These are phyloP conservation scores for Pinus taeda DNA, from an alignment of 75 land plant species.

Conservation along the genomic window DNA sequence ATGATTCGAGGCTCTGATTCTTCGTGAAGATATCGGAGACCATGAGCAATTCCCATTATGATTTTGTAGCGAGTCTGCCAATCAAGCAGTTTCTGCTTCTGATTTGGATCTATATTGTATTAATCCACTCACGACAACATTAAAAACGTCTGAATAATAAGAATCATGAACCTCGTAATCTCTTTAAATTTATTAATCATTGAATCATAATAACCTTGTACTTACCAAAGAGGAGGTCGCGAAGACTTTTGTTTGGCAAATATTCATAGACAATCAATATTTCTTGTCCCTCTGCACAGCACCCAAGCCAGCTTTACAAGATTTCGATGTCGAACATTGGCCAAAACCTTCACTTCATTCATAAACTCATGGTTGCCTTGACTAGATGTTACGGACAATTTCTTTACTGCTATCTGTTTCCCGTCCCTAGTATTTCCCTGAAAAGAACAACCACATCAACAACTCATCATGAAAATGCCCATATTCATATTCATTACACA, in stretches of 20 bases:
- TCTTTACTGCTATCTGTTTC: conserved; percentile 9
- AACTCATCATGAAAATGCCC: background rate
- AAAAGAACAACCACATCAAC: background rate
- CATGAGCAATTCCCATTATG: conserved; percentile 31
- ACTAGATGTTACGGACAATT: background rate
- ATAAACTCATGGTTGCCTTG: conserved; percentile 13
- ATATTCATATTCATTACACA: background rate
- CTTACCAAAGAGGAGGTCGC: conserved; percentile 8
- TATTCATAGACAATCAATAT: conserved; percentile 23
- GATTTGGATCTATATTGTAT: background rate
- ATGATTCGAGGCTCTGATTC: conserved; percentile 31
- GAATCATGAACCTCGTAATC: background rate
- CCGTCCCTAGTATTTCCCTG: conserved; percentile 12
- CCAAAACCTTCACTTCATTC: conserved; percentile 16
- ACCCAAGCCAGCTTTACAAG: conserved; percentile 13
- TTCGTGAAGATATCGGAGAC: conserved; percentile 33
- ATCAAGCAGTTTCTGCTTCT: background rate
- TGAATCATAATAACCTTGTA: too few relatives aligned
- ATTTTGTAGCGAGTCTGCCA: conserved; percentile 32
- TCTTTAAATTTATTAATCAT: background rate
- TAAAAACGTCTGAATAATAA: background rate
- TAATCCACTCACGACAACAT: background rate
- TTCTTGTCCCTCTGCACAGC: conserved; percentile 14
- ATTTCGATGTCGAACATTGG: conserved; percentile 16
- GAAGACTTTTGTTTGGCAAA: conserved; percentile 10